Conservation (phyloP, 106 monocot species). For the Platanthera guangdongensis region DNA sequence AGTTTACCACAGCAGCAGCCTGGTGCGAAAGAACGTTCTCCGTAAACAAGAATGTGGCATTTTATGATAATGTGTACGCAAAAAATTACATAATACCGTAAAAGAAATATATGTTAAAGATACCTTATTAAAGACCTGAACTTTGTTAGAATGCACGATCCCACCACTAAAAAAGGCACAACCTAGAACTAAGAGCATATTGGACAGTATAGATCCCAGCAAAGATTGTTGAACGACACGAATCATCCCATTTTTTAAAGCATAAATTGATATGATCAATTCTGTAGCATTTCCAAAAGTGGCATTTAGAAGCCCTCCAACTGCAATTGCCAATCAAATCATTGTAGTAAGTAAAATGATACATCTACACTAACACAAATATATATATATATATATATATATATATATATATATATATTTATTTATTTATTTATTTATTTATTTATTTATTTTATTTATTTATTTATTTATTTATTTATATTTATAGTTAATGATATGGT, state of each 20-base stretch:
- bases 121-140: slow-evolving; percentile 94
- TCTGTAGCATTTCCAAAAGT: slow-evolving; percentile 99
- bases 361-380: too few species aligned
- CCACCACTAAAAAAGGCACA: slow-evolving; percentile 95
- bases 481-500: too few species aligned
- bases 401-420: too few species aligned
- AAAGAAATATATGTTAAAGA: slow-evolving; percentile 1
- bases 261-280: slow-evolving; percentile 98
- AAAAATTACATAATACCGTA: not conserved
- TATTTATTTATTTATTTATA: too few species aligned
- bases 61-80: not conserved
- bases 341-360: not conserved
- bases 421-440: too few species aligned
- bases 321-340: slow-evolving; percentile 17
- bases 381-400: too few species aligned
- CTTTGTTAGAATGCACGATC: slow-evolving; percentile 62
- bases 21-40: slow-evolving; percentile 25
- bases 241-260: slow-evolving; percentile 86
- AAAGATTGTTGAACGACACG: slow-evolving; percentile 97
- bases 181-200: slow-evolving; percentile 95
- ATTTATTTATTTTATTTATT: too few species aligned
- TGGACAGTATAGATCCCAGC: slow-evolving; percentile 91
- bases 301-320: slow-evolving; percentile 95
- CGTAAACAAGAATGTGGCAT: not conserved
- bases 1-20: slow-evolving; percentile 92